Evolutionary conservation across 1,284 basidiomycete species (phyloP), one percentile per base, ranked within the genome.

Genomic region (Malassezia obtusa): DNA sequence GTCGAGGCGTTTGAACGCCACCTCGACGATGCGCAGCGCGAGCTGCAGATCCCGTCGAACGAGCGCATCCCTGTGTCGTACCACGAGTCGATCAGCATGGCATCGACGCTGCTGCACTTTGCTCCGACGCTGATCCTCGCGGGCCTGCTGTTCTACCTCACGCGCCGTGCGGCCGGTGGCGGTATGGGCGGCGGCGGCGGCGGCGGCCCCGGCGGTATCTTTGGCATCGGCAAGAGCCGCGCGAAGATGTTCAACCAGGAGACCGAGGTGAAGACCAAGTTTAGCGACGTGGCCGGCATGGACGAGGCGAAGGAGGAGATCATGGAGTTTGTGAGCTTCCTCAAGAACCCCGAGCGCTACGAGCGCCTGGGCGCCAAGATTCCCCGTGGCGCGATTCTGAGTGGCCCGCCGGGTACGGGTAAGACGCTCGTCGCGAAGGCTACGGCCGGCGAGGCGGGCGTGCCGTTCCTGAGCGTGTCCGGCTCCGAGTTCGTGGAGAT

Each of bases 271-370:
- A 87, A 84, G 73, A 84, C 87, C 65, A 88, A 87, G 73, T 98
- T 98, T 79, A 84, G 83, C 76, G 89, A 98, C 74, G 89, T 98
- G 21, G 92, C 92, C 25, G 92, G 92, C 40, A 96, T 96, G 91
- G 92, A 99, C 77, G 92, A 99, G 77, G 92, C 91, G 50, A 99
- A 99, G 79, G 87, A 92, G 78, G 92, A 99, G 78, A 94, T 99
- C 67, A 95, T 96, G 89, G 92, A 99, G 76, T 99, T 98, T 72
- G 94, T 99, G 75, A 92, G 91, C 68, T 98, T 99, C 79, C 80
- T 99, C 73, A 96, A 96, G 79, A 87, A 96, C 64, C 92, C 92
- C 7, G 78, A 83, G 40, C 86, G 86, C 75, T 98, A 96, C 77
- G 88, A 96, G 77, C 87, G 85, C 71, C 82, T 99, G 33, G 92